These are phyloP conservation scores for Cladorrhinum sp. DNA, from an alignment of 2,329 filamentous ascomycete species.

Conservation along the genomic window DNA sequence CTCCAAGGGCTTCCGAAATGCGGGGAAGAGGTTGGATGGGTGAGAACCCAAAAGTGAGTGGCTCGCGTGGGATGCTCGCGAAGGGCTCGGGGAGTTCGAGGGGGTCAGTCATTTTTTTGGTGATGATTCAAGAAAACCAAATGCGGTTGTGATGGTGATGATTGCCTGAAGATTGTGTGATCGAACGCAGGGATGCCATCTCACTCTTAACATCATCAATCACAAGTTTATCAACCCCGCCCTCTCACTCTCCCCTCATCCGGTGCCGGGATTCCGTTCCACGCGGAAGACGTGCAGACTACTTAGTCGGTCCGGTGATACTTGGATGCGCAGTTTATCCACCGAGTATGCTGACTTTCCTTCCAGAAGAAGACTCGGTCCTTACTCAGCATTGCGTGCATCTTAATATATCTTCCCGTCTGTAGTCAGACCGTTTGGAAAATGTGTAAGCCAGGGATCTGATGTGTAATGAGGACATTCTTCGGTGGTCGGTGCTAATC, in stretches of 20 bases:
- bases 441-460: not conserved
- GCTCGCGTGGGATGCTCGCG: constrained; percentile 58
- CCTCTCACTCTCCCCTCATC: not conserved
- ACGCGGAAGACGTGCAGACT: too few species aligned
- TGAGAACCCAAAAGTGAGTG: constrained; percentile 64
- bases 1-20: constrained; percentile 59
- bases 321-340: not conserved
- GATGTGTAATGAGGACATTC: not conserved
- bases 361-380: not conserved
- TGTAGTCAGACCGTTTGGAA: not conserved
- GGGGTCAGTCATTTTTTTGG: not conserved
- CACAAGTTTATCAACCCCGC: not conserved
- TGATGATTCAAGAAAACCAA: not conserved
- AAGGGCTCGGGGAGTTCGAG: constrained; percentile 56
- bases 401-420: not conserved
- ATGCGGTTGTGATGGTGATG: constrained; percentile 50
- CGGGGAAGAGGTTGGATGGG: constrained; percentile 66
- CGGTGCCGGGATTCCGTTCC: not conserved
- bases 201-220: not conserved
- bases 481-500: not conserved
- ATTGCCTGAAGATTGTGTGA: constrained; percentile 51
- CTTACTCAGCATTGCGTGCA: not conserved
- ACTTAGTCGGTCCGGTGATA: too few species aligned
- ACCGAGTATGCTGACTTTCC: not conserved
- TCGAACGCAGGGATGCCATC: not conserved